These are phyloP conservation scores for Pseudoscleropodium purum DNA, from an alignment of 225 moss, liverwort and hornwort species.

Conservation along the genomic window DNA sequence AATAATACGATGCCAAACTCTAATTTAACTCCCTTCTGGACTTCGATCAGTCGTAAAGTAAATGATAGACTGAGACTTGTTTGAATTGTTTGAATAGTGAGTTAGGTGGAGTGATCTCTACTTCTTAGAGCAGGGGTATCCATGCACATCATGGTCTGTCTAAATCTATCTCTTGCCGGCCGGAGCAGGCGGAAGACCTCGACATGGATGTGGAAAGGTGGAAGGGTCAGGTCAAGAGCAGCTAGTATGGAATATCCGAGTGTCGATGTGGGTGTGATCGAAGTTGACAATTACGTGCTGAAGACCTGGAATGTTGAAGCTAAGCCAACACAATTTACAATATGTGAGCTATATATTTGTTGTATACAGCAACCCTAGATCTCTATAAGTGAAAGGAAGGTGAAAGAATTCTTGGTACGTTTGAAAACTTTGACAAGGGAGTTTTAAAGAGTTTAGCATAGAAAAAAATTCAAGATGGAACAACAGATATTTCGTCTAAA, in stretches of 20 bases:
- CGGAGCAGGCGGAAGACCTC: neutral
- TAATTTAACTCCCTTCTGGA: neutral
- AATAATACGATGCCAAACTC: neutral
- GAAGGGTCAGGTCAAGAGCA: neutral
- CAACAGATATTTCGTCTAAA: too few species aligned
- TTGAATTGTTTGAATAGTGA: neutral
- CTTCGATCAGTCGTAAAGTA: neutral
- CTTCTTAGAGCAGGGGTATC: neutral
- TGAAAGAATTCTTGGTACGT: neutral
- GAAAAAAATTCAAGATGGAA: too few species aligned
- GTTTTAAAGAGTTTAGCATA: neutral
- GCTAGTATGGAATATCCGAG: neutral
- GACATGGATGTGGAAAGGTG: neutral
- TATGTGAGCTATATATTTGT: neutral
- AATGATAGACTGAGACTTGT: neutral
- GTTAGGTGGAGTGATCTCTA: neutral
- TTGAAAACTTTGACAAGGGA: neutral
- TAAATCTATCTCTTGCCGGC: neutral
- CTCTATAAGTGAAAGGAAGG: neutral
- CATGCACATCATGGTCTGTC: neutral
- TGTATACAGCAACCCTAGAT: neutral
- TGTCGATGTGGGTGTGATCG: neutral
- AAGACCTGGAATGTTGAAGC: neutral
- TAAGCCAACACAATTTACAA: neutral
- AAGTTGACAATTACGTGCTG: neutral